These are phyloP conservation scores for Angomonas ambiguus DNA, from an alignment of 208 protist genomes.

Conservation along the genomic window DNA sequence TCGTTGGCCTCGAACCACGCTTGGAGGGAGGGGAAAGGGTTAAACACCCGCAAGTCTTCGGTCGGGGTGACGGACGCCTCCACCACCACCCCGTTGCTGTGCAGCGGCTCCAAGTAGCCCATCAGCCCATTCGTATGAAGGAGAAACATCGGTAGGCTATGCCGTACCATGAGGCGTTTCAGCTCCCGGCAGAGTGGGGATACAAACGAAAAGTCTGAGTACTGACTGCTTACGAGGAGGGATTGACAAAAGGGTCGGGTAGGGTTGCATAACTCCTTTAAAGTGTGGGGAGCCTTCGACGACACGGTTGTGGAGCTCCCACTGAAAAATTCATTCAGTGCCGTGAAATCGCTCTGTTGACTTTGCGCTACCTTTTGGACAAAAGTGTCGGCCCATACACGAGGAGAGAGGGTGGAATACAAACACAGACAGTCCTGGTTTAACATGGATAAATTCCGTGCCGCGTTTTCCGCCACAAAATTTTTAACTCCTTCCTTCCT, in stretches of 20 bases:
- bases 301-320: background rate
- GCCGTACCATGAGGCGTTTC: constrained; percentile 5
- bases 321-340: background rate
- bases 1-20: constrained; percentile 56
- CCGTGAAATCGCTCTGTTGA: background rate
- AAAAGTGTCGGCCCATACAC: constrained; percentile 39
- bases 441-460: constrained; percentile 77
- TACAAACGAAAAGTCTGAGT: constrained; percentile 24
- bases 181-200: constrained; percentile 28
- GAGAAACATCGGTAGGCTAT: constrained; percentile 70
- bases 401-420: constrained; percentile 17
- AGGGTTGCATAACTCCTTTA: background rate
- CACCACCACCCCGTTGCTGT: constrained; percentile 34
- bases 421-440: constrained; percentile 70
- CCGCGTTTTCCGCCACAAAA: constrained; percentile 54
- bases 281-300: background rate
- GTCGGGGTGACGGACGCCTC: background rate
- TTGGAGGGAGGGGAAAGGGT: constrained; percentile 81
- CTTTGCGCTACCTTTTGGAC: background rate
- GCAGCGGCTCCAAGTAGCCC: constrained; percentile 81
- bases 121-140: constrained; percentile 84
- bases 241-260: background rate
- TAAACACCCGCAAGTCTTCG: constrained; percentile 88
- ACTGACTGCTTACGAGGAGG: constrained; percentile 44
- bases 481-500: background rate